Evolutionary conservation across 768 basidiomycete genomes (phyloP), one percentile per base, ranked within the genome.

Genomic region (Saitozyma sp.): DNA sequence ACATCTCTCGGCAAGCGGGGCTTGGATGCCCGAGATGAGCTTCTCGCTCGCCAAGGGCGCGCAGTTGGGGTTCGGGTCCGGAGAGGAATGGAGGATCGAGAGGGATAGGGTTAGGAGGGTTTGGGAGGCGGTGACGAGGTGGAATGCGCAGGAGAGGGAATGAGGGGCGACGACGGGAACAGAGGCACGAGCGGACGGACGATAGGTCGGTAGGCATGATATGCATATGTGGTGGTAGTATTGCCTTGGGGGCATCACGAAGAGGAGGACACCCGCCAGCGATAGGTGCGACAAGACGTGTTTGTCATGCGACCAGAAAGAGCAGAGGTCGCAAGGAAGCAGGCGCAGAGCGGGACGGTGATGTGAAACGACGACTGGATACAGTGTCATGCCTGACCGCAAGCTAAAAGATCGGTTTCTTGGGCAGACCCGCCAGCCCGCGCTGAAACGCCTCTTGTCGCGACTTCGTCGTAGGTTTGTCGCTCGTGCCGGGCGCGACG

Each of bases 381-480:
- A 29, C 29, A 29, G 5, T 5, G 29, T 29, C 29, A 29, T 5
- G 5, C 29, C 5, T 29, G 29, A 29, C 5, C 29, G 40, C 5
- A 19, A 29, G 57, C 42, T 57, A 68, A 50, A 69, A 73, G 6
- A 42, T 51, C n/a, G 73, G 73, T 53, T 68, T 71, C 69, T 68
- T 74, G 1, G 73, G 73, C 51, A 74, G 46, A 8, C 65, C 64
- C 0, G 69, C 70, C 29, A 74, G 50, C 14, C 65, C 68, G 19
- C 50, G 45, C n/a, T 17, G 11, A 17, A 46, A 11, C 13, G 45
- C 45, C 11, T 46, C 45, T 13, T 11, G n/a, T 17, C 45, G 45
- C 13, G 45, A 2, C 6, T 46, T 11, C 45, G 45, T 13, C 13
- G 13, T 46, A 2, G 13, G 2, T 6, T 17, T 46, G 45, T 46